phyloP scores from a whole-genome alignment of 768 basidiomycete genomes.

The Polyporus arcularius region DNA sequence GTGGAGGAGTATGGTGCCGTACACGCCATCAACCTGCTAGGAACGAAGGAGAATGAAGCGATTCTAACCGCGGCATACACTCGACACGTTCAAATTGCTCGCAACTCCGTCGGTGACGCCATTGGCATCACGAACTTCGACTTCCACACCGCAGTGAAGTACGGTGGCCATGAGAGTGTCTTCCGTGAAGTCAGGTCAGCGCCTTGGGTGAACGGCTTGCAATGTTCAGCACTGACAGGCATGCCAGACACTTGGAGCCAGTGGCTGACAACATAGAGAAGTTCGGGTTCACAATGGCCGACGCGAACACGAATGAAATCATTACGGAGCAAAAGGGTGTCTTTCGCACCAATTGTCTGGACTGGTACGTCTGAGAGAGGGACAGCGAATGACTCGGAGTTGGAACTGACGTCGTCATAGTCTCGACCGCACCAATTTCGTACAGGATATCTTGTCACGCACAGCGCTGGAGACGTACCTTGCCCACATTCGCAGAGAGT shows the following conservation, averaged over 20 bases:
- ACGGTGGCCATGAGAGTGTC: slow-evolving; percentile 87
- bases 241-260: slow-evolving; percentile 55
- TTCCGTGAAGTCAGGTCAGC: slow-evolving; percentile 67
- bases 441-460: slow-evolving; percentile 91
- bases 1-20: slow-evolving; percentile 82
- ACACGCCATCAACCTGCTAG: slow-evolving; percentile 91
- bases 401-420: slow-evolving; percentile 41
- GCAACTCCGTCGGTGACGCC: slow-evolving; percentile 61
- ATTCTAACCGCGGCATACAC: slow-evolving; percentile 81
- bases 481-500: slow-evolving; percentile 72
- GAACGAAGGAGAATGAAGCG: slow-evolving; percentile 90
- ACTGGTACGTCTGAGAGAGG: slow-evolving; percentile 60
- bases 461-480: slow-evolving; percentile 83
- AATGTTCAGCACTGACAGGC: background rate
- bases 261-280: slow-evolving; percentile 67
- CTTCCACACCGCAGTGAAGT: slow-evolving; percentile 82
- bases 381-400: background rate
- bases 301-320: slow-evolving; percentile 61
- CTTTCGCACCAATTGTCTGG: slow-evolving; percentile 93
- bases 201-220: background rate
- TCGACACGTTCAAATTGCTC: slow-evolving; percentile 73
- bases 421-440: slow-evolving; percentile 95
- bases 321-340: slow-evolving; percentile 91
- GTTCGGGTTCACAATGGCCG: slow-evolving; percentile 86
- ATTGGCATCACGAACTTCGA: slow-evolving; percentile 88